These are phyloP conservation scores for Eucalyptus sp. DNA, from an alignment of 345 rosid species.

Conservation along the genomic window DNA sequence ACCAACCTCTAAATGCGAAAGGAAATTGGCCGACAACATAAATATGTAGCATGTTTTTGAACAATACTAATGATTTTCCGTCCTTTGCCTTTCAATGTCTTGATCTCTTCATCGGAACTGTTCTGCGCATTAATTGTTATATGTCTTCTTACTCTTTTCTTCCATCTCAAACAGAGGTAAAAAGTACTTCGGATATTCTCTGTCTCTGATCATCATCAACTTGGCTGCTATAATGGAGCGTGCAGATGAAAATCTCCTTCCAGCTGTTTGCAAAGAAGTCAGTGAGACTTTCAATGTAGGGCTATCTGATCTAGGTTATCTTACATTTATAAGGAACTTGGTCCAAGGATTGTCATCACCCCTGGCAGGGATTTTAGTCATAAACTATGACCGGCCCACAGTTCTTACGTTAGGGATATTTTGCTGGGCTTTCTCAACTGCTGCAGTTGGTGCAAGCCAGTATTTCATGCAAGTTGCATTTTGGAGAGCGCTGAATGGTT, in stretches of 20 bases:
- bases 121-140: neutral
- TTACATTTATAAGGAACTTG: constrained; percentile 90
- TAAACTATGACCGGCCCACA: constrained; percentile 74
- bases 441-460: constrained; percentile 87
- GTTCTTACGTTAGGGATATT: constrained; percentile 83
- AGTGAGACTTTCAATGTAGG: constrained; percentile 93
- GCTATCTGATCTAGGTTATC: constrained; percentile 90
- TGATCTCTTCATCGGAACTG: neutral
- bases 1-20: neutral
- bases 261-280: constrained; percentile 94
- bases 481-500: constrained; percentile 95
- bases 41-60: neutral
- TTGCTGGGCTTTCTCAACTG: constrained; percentile 95
- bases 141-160: neutral
- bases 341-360: constrained; percentile 90
- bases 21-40: neutral
- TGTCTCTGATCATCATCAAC: constrained; percentile 78
- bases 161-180: constrained; percentile 34
- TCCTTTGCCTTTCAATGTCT: neutral
- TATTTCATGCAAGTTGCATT: constrained; percentile 63
- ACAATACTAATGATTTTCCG: neutral
- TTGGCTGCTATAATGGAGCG: constrained; percentile 94
- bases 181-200: constrained; percentile 68
- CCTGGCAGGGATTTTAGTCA: constrained; percentile 78
- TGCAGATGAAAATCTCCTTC: constrained; percentile 93